Percentiles rank a stretch among this genome's conserved stretches.
These are phyloP conservation scores for Citrus glauca DNA, from an alignment of 345 rosid species.

Conservation along the genomic window DNA sequence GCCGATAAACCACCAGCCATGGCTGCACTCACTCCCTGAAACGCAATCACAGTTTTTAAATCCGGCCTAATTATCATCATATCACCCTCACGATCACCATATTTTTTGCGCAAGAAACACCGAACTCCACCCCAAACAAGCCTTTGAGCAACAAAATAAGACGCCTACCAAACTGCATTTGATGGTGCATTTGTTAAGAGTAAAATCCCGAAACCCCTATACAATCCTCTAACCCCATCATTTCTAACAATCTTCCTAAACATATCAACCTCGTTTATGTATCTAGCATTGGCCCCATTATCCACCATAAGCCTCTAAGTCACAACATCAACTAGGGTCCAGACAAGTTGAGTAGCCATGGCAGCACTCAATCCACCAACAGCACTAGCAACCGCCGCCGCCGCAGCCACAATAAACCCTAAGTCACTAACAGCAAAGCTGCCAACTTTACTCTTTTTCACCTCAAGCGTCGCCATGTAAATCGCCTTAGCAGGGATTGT, in stretches of 20 bases:
- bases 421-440: slow-evolving; percentile 47
- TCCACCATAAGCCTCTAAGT: slow-evolving; percentile 86
- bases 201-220: slow-evolving; percentile 83
- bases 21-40: too few relatives aligned
- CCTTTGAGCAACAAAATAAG: slow-evolving; percentile 65
- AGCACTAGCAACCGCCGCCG: slow-evolving; percentile 65
- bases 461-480: slow-evolving; percentile 85
- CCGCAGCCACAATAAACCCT: slow-evolving; percentile 65
- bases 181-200: slow-evolving; percentile 85
- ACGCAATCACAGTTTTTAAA: too few relatives aligned
- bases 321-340: slow-evolving; percentile 96
- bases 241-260: slow-evolving; percentile 57
- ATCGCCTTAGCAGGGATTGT: slow-evolving; percentile 87
- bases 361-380: slow-evolving; percentile 84
- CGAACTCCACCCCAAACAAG: too few relatives aligned
- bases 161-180: slow-evolving; percentile 86
- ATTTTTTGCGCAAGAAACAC: too few relatives aligned
- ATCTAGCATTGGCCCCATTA: slow-evolving; percentile 51
- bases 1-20: too few relatives aligned
- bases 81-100: too few relatives aligned
- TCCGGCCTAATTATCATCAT: too few relatives aligned
- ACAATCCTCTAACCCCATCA: slow-evolving; percentile 72
- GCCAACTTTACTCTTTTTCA: slow-evolving; percentile 85
- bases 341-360: slow-evolving; percentile 84
- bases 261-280: slow-evolving; percentile 69